Evolutionary conservation across 345 rosid genomes (phyloP), one percentile per base, ranked within the genome.

Genomic region (Orychophragmus violaceus): DNA sequence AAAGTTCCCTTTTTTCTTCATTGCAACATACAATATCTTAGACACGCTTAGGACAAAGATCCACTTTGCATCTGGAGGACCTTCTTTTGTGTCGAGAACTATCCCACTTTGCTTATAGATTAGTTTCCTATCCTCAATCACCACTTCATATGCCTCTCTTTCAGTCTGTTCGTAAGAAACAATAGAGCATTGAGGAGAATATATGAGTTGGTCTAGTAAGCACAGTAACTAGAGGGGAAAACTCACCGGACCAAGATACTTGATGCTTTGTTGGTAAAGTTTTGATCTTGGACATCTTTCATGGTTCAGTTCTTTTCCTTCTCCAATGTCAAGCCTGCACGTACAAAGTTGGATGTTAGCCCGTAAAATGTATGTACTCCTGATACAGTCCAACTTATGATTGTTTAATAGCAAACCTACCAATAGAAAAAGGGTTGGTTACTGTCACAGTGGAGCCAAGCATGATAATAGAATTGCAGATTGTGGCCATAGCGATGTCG

Each of bases 401-500:
- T 18, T 77, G 21, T 61, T 63, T 60, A 45, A 28, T 14, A 62
- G 45, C 58, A 53, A 69, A 14, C 75, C 68, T 75, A 89, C 98
- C 95, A 92, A 25, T 85, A 92, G 69, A 92, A 92, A 71, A 92
- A 92, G 7, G 98, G 95, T 62, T 92, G 88, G 74, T 66, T 78
- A 55, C 96, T 87, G 44, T 83, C 82, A 74, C 96, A 92, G 27
- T 83, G 96, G 32, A 92, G 89, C 98, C 96, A 92, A 7, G 62
- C 84, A 58, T 70, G 84, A 52, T 87, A 92, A 79, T 89, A 89
- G 71, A 87, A 92, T 49, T 92, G 96, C 76, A 89, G 93, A 72
- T 89, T 92, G 71, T 92, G 96, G 18, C 98, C 98, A 75, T 92
- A 92, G 6, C 98, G 92, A 79, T 92, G 98, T 57, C 95, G 78